phyloP scores from a whole-genome alignment of 768 basidiomycete genomes.

The Tylopilus sp. region DNA sequence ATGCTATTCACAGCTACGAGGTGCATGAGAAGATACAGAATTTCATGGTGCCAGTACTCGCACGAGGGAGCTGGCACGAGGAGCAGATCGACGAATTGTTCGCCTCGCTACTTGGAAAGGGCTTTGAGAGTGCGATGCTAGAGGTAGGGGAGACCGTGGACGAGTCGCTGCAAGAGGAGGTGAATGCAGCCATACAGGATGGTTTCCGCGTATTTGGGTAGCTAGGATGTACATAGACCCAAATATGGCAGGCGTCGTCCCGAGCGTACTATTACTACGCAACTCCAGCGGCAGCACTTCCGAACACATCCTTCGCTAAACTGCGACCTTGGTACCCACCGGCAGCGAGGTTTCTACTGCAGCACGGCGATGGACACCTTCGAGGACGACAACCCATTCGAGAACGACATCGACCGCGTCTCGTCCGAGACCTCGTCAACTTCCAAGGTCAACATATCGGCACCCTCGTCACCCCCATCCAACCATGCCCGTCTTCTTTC shows the following conservation, averaged over 20 bases:
- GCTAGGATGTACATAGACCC: slow-evolving; percentile 14
- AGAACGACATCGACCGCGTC: slow-evolving; percentile 38
- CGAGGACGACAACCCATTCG: slow-evolving; percentile 70
- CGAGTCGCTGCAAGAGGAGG: slow-evolving; percentile 28
- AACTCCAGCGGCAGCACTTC: neutral
- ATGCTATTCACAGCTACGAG: slow-evolving; percentile 62
- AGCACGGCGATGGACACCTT: slow-evolving; percentile 34
- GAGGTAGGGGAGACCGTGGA: slow-evolving; percentile 28
- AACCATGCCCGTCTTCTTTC: slow-evolving; percentile 45
- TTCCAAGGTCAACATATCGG: slow-evolving; percentile 39
- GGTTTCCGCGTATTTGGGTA: slow-evolving; percentile 65
- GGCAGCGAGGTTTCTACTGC: neutral
- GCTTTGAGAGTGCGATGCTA: slow-evolving; percentile 44
- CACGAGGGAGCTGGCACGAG: slow-evolving; percentile 79
- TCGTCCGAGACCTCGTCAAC: slow-evolving; percentile 37
- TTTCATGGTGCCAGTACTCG: slow-evolving; percentile 89
- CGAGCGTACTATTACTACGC: slow-evolving; percentile 6
- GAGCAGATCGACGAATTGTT: slow-evolving; percentile 97
- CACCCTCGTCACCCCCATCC: slow-evolving; percentile 55
- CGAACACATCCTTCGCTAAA: neutral
- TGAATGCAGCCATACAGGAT: slow-evolving; percentile 34
- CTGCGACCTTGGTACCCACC: neutral
- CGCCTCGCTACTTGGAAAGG: slow-evolving; percentile 77
- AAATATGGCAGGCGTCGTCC: slow-evolving; percentile 23
- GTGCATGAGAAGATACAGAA: slow-evolving; percentile 95